Base-by-base conservation (phyloP, 352 stramenopile genomes). In the Phytopythium ostracodes region DNA sequence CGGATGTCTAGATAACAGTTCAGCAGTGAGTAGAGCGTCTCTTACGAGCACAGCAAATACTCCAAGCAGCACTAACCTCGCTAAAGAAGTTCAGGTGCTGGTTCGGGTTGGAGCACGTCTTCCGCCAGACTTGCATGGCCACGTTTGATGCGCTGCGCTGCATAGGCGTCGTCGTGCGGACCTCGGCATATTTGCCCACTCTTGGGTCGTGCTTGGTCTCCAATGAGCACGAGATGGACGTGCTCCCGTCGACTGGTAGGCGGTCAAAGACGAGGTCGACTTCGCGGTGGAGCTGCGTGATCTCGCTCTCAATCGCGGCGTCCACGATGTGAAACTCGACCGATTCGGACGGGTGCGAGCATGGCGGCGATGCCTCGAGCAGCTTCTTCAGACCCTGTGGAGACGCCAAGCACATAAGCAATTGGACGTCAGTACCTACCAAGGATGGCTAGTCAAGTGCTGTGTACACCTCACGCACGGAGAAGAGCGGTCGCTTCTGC, bases 401-500 rank as follows among this genome's bases (percentile, higher is more conserved):
- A 14, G 12, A n/a, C 8, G 24, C 5, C n/a, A 51, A 51, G 44
- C 22, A 18, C 22, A 22, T 29, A 0, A 2, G 9, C 31, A 38
- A 22, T 38, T 9, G 10, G 20, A 38, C 27, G 15, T 38, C 9
- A 25, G 3, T 9, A 18, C 3, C 18, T 47, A 20, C 20, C 51
- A 58, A 29, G 5, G 15, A 29, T 1, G 7, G 8, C 18, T 0
- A 4, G 14, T n/a, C 14, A 47, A 4, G 33, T 1, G 10, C 42
- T 18, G 4, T 15, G 1, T 25, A 22, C 42, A 12, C 8, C 4
- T 11, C 24, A 42, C 38, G 42, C 14, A 65, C 65, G 11, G 67
- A 38, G 4, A 64, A 52, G 12, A 62, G 47, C n/a, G 58, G 46
- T 5, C 57, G 49, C 56, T 72, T 72, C 27, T 72, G 31, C 17